Evolutionary conservation across 306 rosid species (phyloP).

Genomic region (Dryas octopetala): DNA sequence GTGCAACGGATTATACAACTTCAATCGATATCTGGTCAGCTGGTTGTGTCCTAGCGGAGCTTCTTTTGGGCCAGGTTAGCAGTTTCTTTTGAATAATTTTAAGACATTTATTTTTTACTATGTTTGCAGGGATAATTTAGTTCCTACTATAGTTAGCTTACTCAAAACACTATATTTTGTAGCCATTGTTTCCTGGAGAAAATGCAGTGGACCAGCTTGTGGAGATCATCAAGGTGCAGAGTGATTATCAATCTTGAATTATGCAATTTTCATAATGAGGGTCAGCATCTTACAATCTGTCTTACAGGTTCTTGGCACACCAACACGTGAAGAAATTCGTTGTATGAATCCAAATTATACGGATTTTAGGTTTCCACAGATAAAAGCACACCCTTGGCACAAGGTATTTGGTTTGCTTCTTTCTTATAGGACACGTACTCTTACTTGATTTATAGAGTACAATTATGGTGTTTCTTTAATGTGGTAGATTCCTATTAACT

Average conservation of each 20-base stretch:
- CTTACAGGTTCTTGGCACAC: conserved; percentile 93
- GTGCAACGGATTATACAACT: conserved; percentile 93
- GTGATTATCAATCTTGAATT: conserved; percentile 8
- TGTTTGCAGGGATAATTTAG: not conserved
- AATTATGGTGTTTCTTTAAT: not conserved
- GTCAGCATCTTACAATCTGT: conserved; percentile 13
- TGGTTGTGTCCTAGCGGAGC: conserved; percentile 98
- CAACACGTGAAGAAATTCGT: conserved; percentile 97
- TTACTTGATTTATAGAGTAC: not conserved
- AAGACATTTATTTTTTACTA: not conserved
- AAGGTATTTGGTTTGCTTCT: conserved; percentile 53
- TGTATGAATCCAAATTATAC: conserved; percentile 98
- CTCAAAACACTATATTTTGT: conserved; percentile 26
- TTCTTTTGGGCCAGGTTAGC: conserved; percentile 92
- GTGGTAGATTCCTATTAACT: not conserved
- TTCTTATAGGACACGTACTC: not conserved
- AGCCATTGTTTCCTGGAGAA: conserved; percentile 98
- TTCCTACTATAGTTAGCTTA: not conserved
- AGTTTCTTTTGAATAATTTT: conserved; percentile 5
- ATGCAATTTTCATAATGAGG: not conserved
- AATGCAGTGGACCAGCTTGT: conserved; percentile 97
- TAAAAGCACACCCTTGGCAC: conserved; percentile 98
- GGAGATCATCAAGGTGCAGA: conserved; percentile 81
- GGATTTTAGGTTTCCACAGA: conserved; percentile 90
- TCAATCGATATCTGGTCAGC: conserved; percentile 99